phyloP scores from a whole-genome alignment of 2,329 filamentous ascomycete species.

The Colletotrichum sp. region DNA sequence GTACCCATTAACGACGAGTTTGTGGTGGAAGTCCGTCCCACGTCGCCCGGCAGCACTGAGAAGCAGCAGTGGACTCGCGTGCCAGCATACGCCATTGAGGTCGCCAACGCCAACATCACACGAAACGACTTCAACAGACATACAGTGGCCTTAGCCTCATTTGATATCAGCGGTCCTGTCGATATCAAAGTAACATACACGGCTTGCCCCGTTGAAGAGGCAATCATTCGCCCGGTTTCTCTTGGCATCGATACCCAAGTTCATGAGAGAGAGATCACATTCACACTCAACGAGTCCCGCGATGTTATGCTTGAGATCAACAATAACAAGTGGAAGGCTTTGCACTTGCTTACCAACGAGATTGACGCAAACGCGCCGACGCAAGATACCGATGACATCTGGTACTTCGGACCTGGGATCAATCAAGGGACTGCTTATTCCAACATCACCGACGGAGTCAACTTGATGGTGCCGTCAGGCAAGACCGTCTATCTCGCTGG shows the following conservation, averaged over 20 bases:
- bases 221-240: background rate
- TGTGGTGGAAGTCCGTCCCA: background rate
- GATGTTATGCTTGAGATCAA: slow-evolving; percentile 29
- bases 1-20: background rate
- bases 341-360: slow-evolving; percentile 29
- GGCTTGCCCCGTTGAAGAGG: background rate
- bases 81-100: background rate
- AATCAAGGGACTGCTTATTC: slow-evolving; percentile 24
- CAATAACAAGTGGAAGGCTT: slow-evolving; percentile 28
- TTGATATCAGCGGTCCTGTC: background rate
- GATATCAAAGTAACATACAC: background rate
- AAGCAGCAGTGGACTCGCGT: background rate
- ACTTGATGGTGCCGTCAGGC: slow-evolving; percentile 16
- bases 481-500: slow-evolving; percentile 23
- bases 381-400: slow-evolving; percentile 16
- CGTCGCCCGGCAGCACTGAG: background rate
- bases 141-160: background rate
- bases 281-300: background rate
- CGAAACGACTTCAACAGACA: background rate
- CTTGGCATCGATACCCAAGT: background rate
- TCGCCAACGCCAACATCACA: background rate
- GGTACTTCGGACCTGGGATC: slow-evolving; percentile 31
- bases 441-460: slow-evolving; percentile 19
- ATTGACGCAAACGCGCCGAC: slow-evolving; percentile 23
- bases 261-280: background rate